These are phyloP conservation scores for Citeromyces matritensis DNA, from an alignment of 805 yeast species.

Conservation along the genomic window DNA sequence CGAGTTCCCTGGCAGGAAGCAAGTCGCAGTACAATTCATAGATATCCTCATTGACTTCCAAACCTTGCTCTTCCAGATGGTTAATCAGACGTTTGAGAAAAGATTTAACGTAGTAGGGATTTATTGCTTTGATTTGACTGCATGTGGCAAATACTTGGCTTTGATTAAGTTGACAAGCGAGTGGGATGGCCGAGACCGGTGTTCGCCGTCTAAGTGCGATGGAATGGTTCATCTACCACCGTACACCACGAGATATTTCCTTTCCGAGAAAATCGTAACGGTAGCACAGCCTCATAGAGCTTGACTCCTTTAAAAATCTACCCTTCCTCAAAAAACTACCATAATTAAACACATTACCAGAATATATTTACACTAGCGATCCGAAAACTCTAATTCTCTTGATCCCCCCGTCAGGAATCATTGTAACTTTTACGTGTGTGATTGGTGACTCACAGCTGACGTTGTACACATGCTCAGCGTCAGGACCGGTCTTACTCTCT, in stretches of 20 bases:
- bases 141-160: no score
- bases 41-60: constrained; percentile 1
- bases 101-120: neutral
- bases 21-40: constrained; percentile 1
- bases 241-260: no score
- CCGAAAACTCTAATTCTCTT: constrained; percentile 84
- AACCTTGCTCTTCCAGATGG: neutral
- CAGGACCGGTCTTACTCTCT: constrained; percentile 68
- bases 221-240: no score
- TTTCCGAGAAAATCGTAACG: no score
- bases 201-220: neutral
- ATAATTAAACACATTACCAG: no score
- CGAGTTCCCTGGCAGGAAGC: constrained; percentile 1
- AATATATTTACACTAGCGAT: constrained; percentile 7
- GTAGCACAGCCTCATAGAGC: no score
- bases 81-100: neutral
- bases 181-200: neutral
- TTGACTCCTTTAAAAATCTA: no score
- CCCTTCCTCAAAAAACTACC: no score
- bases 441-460: constrained; percentile 16
- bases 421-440: constrained; percentile 65
- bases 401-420: constrained; percentile 96
- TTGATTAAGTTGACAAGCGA: no score
- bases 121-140: neutral
- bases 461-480: constrained; percentile 54